Evolutionary conservation across 768 basidiomycete genomes (phyloP), one percentile per base, ranked within the genome.

Genomic region (Auriculariales sp.): DNA sequence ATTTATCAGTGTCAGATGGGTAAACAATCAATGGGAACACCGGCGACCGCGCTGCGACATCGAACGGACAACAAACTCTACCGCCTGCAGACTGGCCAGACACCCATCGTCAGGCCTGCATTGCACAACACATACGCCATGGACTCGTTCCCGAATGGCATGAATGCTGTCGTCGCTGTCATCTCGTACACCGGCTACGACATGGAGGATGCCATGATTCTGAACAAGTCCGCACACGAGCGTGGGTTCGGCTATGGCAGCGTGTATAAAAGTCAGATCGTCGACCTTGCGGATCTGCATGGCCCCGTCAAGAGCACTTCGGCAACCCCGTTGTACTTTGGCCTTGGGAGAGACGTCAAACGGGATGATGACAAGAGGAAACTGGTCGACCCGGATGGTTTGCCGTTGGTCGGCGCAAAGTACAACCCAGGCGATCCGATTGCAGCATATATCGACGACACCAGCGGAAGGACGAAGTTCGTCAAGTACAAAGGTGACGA

Each of bases 161-260:
- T 86, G 39, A 99, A 99, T 64, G 95, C 95, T 17, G 72, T 99
- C 52, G 95, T 99, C 46, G 95, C 95, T n/a, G 95, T 99, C 60
- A 98, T 99, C 58, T 99, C 95, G 1, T 99, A 99, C 62, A 99
- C 95, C 3, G 95, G 95, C 3, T 99, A 99, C 66, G 95, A 99
- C 64, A 99, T 99, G 95, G 95, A 99, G 68, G 95, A 99, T 58
- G 95, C 95, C 56, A 99, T 99, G 95, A 99, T 99, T 57, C 69
- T 99, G 47, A 99, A 99, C 66, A 99, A 99, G 67, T 98, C 93
- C 1, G 84, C 91, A 2, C 92, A 99, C 61, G 95, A 99, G 67
- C 83, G 95, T 28, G 95, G 95, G 0, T 99, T 99, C 62, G 92
- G 75, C 1, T 94, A 98, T 61, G 95, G 95, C 25, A 89, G 92